Conservation (phyloP, 1,284 basidiomycete genomes). For the Fomitopsis palustris region DNA sequence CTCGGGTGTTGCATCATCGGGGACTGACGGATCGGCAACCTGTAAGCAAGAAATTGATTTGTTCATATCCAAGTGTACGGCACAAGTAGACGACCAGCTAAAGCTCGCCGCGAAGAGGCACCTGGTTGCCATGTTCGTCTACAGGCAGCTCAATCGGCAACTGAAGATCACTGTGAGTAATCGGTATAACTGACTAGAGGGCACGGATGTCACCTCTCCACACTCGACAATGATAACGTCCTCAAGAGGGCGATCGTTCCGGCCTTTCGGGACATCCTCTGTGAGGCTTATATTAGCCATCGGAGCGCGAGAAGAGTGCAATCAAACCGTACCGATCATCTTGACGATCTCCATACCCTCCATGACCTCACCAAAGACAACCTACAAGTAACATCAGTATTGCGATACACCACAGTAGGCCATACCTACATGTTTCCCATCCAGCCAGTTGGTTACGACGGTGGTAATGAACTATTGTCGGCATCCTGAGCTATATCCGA, state of each 20-base stretch:
- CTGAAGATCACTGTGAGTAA: constrained; percentile 33
- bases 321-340: constrained; percentile 56
- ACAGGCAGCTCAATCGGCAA: constrained; percentile 56
- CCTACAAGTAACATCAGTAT: constrained; percentile 36
- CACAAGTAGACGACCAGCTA: constrained; percentile 48
- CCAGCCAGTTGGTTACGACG: constrained; percentile 73
- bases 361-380: constrained; percentile 89
- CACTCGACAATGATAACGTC: constrained; percentile 78
- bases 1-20: neutral
- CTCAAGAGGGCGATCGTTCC: constrained; percentile 65
- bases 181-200: constrained; percentile 7
- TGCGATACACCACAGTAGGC: neutral
- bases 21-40: constrained; percentile 5
- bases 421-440: constrained; percentile 63
- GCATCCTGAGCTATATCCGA: constrained; percentile 2
- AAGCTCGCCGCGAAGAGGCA: constrained; percentile 90
- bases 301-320: neutral
- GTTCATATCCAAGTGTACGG: constrained; percentile 42
- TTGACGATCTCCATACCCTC: constrained; percentile 87
- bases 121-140: constrained; percentile 77
- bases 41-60: constrained; percentile 36
- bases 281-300: constrained; percentile 4
- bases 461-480: constrained; percentile 75
- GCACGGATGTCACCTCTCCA: constrained; percentile 66
- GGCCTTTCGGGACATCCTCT: constrained; percentile 72